phyloP scores from a whole-genome alignment of 768 basidiomycete species.

The Thelephora ganbajun region DNA sequence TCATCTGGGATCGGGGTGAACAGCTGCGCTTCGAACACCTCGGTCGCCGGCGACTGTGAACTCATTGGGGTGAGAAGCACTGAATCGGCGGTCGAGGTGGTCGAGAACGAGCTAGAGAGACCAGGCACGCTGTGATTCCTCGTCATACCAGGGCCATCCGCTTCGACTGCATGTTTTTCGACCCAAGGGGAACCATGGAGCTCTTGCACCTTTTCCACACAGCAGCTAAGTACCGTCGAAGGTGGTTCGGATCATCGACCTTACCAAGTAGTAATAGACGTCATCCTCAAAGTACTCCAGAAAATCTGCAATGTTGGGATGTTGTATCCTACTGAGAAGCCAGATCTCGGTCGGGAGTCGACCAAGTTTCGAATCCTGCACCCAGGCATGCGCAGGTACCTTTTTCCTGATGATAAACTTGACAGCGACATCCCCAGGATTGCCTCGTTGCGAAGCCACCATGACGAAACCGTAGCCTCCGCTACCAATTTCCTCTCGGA shows the following conservation, averaged over 20 bases:
- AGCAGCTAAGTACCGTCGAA: constrained; percentile 3
- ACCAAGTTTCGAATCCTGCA: constrained; percentile 44
- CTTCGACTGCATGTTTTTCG: constrained; percentile 17
- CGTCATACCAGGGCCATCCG: background rate
- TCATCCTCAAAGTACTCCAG: constrained; percentile 77
- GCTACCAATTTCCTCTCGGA: constrained; percentile 70
- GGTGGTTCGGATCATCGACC: constrained; percentile 13
- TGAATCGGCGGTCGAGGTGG: constrained; percentile 29
- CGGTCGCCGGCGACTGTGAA: background rate
- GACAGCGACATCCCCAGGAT: constrained; percentile 68
- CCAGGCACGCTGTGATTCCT: constrained; percentile 23
- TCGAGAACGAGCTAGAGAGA: constrained; percentile 42
- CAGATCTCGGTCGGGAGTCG: constrained; percentile 72
- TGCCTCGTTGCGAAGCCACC: constrained; percentile 53
- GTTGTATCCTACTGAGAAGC: constrained; percentile 57
- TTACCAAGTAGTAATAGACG: constrained; percentile 76
- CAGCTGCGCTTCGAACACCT: background rate
- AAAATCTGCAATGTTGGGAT: constrained; percentile 74
- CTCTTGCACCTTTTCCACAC: constrained; percentile 62
- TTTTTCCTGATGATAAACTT: constrained; percentile 86
- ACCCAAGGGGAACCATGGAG: constrained; percentile 87
- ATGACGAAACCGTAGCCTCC: constrained; percentile 96
- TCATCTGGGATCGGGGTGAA: background rate
- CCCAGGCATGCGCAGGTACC: constrained; percentile 46
- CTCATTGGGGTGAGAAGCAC: constrained; percentile 26